Conservation (phyloP, 2,329 filamentous ascomycete genomes). For the Alternaria alternata region DNA sequence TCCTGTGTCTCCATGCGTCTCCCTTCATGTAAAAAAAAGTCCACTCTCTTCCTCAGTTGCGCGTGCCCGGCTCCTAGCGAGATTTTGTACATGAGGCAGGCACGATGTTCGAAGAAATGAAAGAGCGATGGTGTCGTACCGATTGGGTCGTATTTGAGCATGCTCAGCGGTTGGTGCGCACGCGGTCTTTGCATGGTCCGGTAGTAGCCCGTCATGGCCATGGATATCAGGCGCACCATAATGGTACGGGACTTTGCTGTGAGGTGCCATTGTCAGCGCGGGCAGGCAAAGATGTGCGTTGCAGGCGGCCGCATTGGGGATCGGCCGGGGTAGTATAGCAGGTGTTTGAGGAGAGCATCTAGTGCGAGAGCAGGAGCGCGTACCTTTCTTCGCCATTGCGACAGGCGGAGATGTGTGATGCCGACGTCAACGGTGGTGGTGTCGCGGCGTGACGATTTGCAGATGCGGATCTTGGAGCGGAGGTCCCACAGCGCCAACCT, state of each 20-base stretch:
- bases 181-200: slow-evolving; percentile 88
- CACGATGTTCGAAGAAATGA: too few species aligned
- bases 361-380: background rate
- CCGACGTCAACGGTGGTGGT: slow-evolving; percentile 24
- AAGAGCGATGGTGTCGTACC: slow-evolving; percentile 62
- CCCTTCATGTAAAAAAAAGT: background rate
- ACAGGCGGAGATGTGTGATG: slow-evolving; percentile 16
- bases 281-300: background rate
- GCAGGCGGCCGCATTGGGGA: background rate
- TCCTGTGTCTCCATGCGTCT: background rate
- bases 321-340: background rate
- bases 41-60: background rate
- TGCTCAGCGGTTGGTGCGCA: slow-evolving; percentile 82
- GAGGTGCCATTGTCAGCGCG: slow-evolving; percentile 25
- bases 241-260: slow-evolving; percentile 90
- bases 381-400: slow-evolving; percentile 50
- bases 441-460: slow-evolving; percentile 30
- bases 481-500: slow-evolving; percentile 23
- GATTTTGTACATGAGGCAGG: background rate
- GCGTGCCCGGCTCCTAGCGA: background rate
- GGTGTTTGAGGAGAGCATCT: too few species aligned
- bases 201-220: slow-evolving; percentile 99
- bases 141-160: slow-evolving; percentile 99
- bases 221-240: slow-evolving; percentile 91
- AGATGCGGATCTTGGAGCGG: slow-evolving; percentile 25